Evolutionary conservation across 495 filamentous ascomycete genomes (phyloP), one percentile per base, ranked within the genome.

Genomic region (Pyrenula aspistea): DNA sequence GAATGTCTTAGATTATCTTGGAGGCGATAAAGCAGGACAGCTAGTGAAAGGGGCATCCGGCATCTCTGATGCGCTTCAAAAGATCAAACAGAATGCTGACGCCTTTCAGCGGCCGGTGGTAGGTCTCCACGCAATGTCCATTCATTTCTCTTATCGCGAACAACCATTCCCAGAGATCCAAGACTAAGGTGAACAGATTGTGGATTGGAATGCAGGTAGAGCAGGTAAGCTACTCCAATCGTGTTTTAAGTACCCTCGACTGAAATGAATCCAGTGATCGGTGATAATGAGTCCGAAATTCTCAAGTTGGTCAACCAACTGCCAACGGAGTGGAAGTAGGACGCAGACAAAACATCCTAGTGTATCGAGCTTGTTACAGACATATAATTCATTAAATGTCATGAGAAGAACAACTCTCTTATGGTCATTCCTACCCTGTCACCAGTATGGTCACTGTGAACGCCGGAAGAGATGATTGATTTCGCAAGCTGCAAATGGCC

Each of bases 131-230:
- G n/a, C 53, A 24, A 2, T 20, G 20, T 54, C 19, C 49, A 12
- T 24, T 57, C 15, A n/a, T 19, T 55, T 0, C 8, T 11, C 19
- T 51, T 22, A 8, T 61, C 48, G 42, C 63, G 62, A 22, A 24
- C 47, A 25, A 1, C 22, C 53, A 57, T 52, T 2, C n/a, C 21
- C 2, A 36, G 2, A 56, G 55, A 25, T 57, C 51, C 24, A 51
- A 54, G 23, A 36, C 49, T 49, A 19, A 3, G 8, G 25, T 49
- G 20, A 47, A 55, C 63, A 91, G 87, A 80, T 79, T 54, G 94
- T 98, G 22, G 93, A 97, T 69, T 98, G 93, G 94, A 84, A 85
- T 59, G 89, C 91, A 71, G 94, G 93, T 55, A 83, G 80, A 65
- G 90, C 83, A 61, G 75, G 76, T 77, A 67, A 50, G 69, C 8